Evolutionary conservation across 2,329 filamentous ascomycete genomes (phyloP), one percentile per base, ranked within the genome.

Genomic region (Alternaria longipes): DNA sequence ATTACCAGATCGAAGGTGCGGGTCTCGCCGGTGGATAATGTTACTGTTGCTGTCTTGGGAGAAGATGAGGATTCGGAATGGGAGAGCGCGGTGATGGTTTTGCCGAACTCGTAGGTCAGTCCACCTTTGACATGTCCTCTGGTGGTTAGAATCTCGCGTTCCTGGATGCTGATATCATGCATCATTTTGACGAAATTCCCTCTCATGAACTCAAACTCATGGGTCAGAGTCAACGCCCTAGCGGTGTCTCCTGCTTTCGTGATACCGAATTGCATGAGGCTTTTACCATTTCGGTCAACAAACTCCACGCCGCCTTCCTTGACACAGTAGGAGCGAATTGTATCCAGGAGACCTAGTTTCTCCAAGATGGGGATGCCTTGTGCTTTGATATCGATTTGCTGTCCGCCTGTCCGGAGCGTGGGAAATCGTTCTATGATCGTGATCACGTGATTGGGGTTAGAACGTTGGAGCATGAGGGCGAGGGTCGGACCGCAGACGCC

Each of bases 391-490:
- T 84, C 83, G 56, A 84, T 70, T 42, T 81, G 78, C 52, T 82
- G 81, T 3, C 83, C 83, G 0, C 78, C 78, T 1, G 79, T 74
- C 2, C 86, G 81, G 0, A 87, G 70, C 1, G 44, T 49, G 3
- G 79, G 70, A 34, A 65, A 79, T 1, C 82, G 79, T 64, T 84
- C 83, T 36, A 84, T 65, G 32, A 84, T 60, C 1, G 80, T 81
- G 40, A 81, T 71, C 32, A 69, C 59, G 53, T 78, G 73, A 26
- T 75, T 72, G 8, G 75, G 74, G 28, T 78, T 76, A n/a, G 74
- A 62, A 41, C 75, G 75, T 1, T 83, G 76, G 20, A 88, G 82
- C 76, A 83, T 84, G 72, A 81, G 83, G 28, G 85, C 85, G 9
- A 86, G 74, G 9, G 83, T 78, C 20, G 68, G 68, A 8, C 74